Conservation (phyloP, 805 yeast species). For the Saccharomycopsis vini region DNA sequence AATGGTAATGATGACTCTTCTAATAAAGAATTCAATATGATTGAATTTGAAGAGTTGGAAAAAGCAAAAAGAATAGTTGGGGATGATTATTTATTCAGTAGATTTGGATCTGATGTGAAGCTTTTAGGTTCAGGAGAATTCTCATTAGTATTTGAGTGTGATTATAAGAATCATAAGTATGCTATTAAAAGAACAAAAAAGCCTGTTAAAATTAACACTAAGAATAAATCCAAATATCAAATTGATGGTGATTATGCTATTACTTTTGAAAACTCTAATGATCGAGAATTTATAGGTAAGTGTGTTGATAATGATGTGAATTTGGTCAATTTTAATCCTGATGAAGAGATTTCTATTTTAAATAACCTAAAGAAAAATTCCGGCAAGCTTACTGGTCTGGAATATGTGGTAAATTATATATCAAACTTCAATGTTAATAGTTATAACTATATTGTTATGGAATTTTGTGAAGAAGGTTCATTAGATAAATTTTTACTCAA, state of each 20-base stretch:
- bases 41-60: too few relatives aligned
- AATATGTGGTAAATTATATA: slow-evolving; percentile 15
- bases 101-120: slow-evolving; percentile 32
- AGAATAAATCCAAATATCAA: slow-evolving; percentile 1
- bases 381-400: slow-evolving; percentile 12
- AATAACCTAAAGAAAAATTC: slow-evolving; percentile 22
- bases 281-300: slow-evolving; percentile 8
- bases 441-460: slow-evolving; percentile 73
- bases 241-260: slow-evolving; percentile 10
- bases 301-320: slow-evolving; percentile 3
- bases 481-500: slow-evolving; percentile 72
- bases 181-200: slow-evolving; percentile 83
- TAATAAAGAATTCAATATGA: neutral
- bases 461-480: slow-evolving; percentile 91
- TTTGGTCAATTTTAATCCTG: slow-evolving; percentile 15
- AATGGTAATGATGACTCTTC: neutral
- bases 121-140: slow-evolving; percentile 82
- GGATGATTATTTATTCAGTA: slow-evolving; percentile 11
- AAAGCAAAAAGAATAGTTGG: too few relatives aligned
- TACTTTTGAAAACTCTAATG: slow-evolving; percentile 4
- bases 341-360: slow-evolving; percentile 30
- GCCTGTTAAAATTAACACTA: slow-evolving; percentile 1
- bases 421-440: slow-evolving; percentile 13
- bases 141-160: slow-evolving; percentile 78
- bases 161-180: slow-evolving; percentile 49